phyloP scores from a whole-genome alignment of 192 early-diverging fungal species.

The Backusella psychrophila region DNA sequence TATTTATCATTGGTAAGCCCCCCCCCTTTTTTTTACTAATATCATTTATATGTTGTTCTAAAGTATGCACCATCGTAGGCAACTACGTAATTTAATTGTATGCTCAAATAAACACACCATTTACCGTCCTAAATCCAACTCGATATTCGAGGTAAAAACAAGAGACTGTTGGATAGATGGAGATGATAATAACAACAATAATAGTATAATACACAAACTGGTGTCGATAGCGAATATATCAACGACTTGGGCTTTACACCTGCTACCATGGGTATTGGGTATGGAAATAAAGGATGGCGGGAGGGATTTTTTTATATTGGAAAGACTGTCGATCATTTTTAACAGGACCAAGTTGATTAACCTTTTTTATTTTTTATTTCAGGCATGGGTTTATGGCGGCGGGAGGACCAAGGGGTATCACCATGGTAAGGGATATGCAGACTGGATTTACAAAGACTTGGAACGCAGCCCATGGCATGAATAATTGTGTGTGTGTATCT shows the following conservation, averaged over 20 bases:
- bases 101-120: background rate
- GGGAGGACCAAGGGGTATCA: background rate
- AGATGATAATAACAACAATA: background rate
- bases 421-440: background rate
- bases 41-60: background rate
- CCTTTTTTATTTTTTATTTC: background rate
- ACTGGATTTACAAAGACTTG: background rate
- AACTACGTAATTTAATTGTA: background rate
- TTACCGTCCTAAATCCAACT: background rate
- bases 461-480: background rate
- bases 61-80: background rate
- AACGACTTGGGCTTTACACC: background rate
- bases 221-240: background rate
- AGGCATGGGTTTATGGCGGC: background rate
- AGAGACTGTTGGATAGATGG: background rate
- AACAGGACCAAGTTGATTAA: background rate
- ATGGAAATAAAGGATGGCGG: background rate
- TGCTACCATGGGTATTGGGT: background rate
- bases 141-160: background rate
- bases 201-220: background rate
- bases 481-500: background rate
- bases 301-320: background rate
- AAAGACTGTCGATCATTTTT: background rate
- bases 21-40: too few species aligned
- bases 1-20: background rate